Evolutionary conservation across 2,329 filamentous ascomycete genomes (phyloP).

Genomic region (Xylaria sp.): DNA sequence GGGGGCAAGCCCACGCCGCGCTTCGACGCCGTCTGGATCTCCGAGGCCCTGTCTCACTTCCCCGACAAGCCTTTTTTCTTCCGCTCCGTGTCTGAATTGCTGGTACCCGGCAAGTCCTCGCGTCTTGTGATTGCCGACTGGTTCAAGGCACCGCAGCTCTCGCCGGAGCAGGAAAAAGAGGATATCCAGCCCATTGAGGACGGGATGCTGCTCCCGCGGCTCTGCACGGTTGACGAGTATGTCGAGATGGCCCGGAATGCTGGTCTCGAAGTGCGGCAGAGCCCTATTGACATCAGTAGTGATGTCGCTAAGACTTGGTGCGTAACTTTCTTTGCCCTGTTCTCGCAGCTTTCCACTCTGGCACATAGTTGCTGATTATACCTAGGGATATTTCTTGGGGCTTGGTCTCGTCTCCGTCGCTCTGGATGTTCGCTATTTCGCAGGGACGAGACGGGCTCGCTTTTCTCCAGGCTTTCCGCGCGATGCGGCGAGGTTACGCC

Average conservation of each 20-base stretch:
- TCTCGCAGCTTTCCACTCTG: neutral
- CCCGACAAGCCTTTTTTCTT: slow-evolving; percentile 70
- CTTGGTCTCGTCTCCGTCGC: slow-evolving; percentile 67
- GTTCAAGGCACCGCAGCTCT: slow-evolving; percentile 66
- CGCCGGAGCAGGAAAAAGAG: slow-evolving; percentile 53
- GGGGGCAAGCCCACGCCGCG: slow-evolving; percentile 33
- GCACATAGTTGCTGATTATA: slow-evolving; percentile 2
- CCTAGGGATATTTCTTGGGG: slow-evolving; percentile 71
- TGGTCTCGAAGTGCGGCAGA: slow-evolving; percentile 58
- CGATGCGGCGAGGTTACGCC: slow-evolving; percentile 69
- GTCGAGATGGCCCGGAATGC: slow-evolving; percentile 61
- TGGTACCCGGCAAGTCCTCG: slow-evolving; percentile 62
- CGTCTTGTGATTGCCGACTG: slow-evolving; percentile 68
- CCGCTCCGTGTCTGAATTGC: slow-evolving; percentile 60
- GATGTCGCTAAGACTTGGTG: slow-evolving; percentile 71
- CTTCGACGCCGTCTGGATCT: slow-evolving; percentile 71
- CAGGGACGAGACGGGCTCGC: slow-evolving; percentile 70
- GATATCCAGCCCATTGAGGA: slow-evolving; percentile 72
- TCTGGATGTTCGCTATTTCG: slow-evolving; percentile 70
- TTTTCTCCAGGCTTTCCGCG: slow-evolving; percentile 70
- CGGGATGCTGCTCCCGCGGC: slow-evolving; percentile 69
- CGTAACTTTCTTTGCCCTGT: slow-evolving; percentile 37
- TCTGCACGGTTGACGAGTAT: slow-evolving; percentile 66
- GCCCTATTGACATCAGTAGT: slow-evolving; percentile 66
- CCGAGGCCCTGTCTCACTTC: slow-evolving; percentile 70